Evolutionary conservation across 495 filamentous ascomycete species (phyloP).

Genomic region (Penicillium parvum): DNA sequence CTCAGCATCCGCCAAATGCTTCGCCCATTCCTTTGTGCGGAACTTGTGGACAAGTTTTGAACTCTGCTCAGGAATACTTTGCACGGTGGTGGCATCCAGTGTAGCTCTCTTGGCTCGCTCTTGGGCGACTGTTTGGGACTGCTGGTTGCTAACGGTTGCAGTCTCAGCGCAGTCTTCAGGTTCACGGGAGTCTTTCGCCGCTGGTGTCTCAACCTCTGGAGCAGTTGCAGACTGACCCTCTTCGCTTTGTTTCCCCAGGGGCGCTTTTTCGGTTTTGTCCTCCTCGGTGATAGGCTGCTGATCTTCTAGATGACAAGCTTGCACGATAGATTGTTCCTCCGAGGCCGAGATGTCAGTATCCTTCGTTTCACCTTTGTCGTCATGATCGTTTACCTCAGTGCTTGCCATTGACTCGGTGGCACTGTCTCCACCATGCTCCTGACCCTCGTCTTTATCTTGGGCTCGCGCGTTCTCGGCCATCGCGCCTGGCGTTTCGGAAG

Average conservation of each 20-base stretch:
- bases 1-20: constrained; percentile 77
- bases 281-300: no score
- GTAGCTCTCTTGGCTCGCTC: neutral
- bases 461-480: neutral
- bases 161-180: no score
- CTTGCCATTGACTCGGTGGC: neutral
- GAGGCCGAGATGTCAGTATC: neutral
- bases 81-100: constrained; percentile 32
- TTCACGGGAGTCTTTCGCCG: no score
- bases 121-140: neutral
- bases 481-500: no score
- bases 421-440: neutral
- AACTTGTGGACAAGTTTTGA: constrained; percentile 77
- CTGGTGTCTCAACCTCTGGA: no score
- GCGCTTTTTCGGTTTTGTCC: no score
- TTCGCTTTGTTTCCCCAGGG: no score
- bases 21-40: constrained; percentile 95
- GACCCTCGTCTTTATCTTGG: neutral
- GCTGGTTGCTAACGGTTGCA: no score
- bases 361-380: neutral
- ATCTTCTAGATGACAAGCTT: no score
- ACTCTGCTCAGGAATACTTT: constrained; percentile 37
- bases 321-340: neutral
- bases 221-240: no score
- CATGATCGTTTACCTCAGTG: neutral